Percentiles rank a stretch among this genome's conserved stretches.
phyloP scores from a whole-genome alignment of 1,284 basidiomycete genomes.

The Boletus holoroseus region DNA sequence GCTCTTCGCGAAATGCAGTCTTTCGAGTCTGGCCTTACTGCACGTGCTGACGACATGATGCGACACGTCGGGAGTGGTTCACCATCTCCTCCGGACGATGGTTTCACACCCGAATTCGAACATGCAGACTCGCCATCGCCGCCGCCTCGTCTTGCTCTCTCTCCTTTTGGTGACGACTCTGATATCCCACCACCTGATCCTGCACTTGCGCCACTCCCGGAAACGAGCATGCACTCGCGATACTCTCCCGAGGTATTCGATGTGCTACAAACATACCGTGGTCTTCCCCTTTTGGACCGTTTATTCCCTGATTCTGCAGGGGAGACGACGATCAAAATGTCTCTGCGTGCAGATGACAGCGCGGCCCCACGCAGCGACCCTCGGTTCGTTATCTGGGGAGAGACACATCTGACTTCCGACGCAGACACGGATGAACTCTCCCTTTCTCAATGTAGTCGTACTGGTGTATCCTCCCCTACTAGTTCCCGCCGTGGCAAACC shows the following conservation, averaged over 20 bases:
- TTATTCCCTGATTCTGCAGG: slow-evolving; percentile 38
- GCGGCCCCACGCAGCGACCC: slow-evolving; percentile 76
- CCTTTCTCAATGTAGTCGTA: slow-evolving; percentile 46
- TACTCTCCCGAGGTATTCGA: slow-evolving; percentile 74
- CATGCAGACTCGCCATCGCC: slow-evolving; percentile 12
- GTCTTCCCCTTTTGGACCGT: slow-evolving; percentile 63
- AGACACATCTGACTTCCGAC: slow-evolving; percentile 36
- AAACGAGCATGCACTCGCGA: slow-evolving; percentile 51
- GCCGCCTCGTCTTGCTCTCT: slow-evolving; percentile 23
- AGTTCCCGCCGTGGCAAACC: slow-evolving; percentile 28
- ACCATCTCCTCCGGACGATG: slow-evolving; percentile 9
- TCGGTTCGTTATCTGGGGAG: slow-evolving; percentile 85
- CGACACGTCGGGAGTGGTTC: slow-evolving; percentile 15
- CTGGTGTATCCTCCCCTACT: slow-evolving; percentile 42
- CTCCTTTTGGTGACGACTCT: slow-evolving; percentile 29
- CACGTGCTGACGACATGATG: slow-evolving; percentile 42
- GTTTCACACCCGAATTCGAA: background rate
- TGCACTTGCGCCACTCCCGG: slow-evolving; percentile 32
- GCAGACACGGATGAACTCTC: slow-evolving; percentile 45
- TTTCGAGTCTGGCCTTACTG: slow-evolving; percentile 73
- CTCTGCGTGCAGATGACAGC: slow-evolving; percentile 55
- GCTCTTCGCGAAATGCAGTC: slow-evolving; percentile 72
- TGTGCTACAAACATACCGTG: slow-evolving; percentile 74
- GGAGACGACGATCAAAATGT: slow-evolving; percentile 62
- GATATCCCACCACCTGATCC: slow-evolving; percentile 26